phyloP scores from a whole-genome alignment of 2,329 filamentous ascomycete species.

The Colletotrichum sp. region DNA sequence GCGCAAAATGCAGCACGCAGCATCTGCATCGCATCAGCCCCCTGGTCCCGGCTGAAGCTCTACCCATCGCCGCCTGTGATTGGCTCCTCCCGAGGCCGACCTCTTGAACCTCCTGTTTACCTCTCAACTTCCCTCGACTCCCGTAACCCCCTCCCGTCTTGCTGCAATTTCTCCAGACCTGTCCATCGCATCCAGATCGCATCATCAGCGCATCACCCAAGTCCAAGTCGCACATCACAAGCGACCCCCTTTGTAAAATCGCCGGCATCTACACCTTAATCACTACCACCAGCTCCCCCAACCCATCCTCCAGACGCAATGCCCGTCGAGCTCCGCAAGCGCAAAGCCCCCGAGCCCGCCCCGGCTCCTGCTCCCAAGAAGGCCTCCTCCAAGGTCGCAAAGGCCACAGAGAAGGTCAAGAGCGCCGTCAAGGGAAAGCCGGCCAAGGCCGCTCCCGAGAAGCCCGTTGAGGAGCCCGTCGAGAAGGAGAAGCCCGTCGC shows the following conservation, averaged over 20 bases:
- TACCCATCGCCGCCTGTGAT: slow-evolving; percentile 14
- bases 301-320: slow-evolving; percentile 37
- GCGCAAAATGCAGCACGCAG: slow-evolving; percentile 6
- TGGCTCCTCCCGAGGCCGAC: slow-evolving; percentile 15
- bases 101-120: slow-evolving; percentile 21
- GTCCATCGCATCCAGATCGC: slow-evolving; percentile 7
- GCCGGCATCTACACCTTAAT: background rate
- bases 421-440: slow-evolving; percentile 29
- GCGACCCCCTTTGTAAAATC: slow-evolving; percentile 5
- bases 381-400: slow-evolving; percentile 44
- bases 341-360: slow-evolving; percentile 58
- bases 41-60: slow-evolving; percentile 22
- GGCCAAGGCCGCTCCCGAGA: slow-evolving; percentile 32
- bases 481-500: slow-evolving; percentile 27
- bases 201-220: slow-evolving; percentile 6
- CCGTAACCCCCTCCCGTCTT: slow-evolving; percentile 8
- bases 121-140: slow-evolving; percentile 18
- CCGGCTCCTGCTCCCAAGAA: slow-evolving; percentile 49
- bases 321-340: slow-evolving; percentile 65
- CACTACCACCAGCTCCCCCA: background rate
- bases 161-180: slow-evolving; percentile 1
- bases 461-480: slow-evolving; percentile 21
- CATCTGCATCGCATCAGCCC: slow-evolving; percentile 22
- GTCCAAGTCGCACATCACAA: background rate
- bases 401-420: slow-evolving; percentile 41